These are phyloP conservation scores for Colletotrichum paranaense DNA, from an alignment of 2,329 filamentous ascomycete genomes.

Conservation along the genomic window DNA sequence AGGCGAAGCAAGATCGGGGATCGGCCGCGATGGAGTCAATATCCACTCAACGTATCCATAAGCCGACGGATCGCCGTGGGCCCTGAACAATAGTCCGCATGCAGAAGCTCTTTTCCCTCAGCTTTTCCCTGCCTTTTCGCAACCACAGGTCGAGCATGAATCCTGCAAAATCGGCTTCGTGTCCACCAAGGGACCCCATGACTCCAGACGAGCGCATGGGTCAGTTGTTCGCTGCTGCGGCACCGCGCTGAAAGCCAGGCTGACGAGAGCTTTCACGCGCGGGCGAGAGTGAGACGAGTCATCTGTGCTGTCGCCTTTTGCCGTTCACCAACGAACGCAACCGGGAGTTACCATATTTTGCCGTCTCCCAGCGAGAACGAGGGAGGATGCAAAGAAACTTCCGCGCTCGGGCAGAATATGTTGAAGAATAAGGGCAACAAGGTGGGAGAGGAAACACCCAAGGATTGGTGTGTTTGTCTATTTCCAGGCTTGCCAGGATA, in stretches of 20 bases:
- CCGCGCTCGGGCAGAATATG: not conserved
- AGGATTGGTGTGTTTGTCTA: not conserved
- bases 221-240: constrained; percentile 1
- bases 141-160: constrained; percentile 17
- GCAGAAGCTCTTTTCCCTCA: not conserved
- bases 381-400: not conserved
- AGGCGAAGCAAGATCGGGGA: constrained; percentile 15
- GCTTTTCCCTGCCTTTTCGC: not conserved
- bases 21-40: not conserved
- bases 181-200: not conserved
- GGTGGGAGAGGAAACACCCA: not conserved
- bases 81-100: not conserved
- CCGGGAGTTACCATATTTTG: no score
- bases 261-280: not conserved
- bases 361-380: not conserved
- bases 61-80: constrained; percentile 24
- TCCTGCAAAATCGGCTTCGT: not conserved
- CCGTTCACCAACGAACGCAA: not conserved
- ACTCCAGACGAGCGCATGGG: constrained; percentile 3
- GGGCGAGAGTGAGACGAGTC: not conserved
- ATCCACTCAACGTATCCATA: not conserved
- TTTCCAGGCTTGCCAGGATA: no score
- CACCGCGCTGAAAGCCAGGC: not conserved
- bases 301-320: not conserved
- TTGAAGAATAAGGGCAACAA: not conserved